Evolutionary conservation across 768 basidiomycete species (phyloP).

Genomic region (Tylopilus rubrobrunneus): DNA sequence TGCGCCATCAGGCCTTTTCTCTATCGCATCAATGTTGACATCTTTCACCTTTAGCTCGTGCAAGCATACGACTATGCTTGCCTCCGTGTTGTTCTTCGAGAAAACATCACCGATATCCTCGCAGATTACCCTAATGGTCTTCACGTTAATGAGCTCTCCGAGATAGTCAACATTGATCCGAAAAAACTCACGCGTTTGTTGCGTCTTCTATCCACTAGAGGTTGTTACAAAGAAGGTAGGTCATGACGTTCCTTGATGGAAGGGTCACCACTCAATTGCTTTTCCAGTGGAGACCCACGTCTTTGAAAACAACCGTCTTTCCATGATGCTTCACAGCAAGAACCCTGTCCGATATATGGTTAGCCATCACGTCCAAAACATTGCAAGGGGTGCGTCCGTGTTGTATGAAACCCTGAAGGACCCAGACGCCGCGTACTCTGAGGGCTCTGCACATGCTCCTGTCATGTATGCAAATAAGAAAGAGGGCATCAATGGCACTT

Average conservation of each 20-base stretch:
- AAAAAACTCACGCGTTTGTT: conserved; percentile 30
- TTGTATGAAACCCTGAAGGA: conserved; percentile 29
- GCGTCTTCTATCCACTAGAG: conserved; percentile 28
- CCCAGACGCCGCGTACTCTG: conserved; percentile 13
- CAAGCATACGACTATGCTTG: conserved; percentile 29
- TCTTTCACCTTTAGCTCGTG: conserved; percentile 15
- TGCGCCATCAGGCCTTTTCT: conserved; percentile 9
- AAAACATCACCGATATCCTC: conserved; percentile 29
- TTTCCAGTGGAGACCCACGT: conserved; percentile 27
- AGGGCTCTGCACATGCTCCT: conserved; percentile 20
- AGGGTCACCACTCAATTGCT: not conserved
- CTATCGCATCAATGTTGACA: not conserved
- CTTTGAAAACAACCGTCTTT: conserved; percentile 35
- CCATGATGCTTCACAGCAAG: conserved; percentile 23
- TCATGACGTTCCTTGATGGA: not conserved
- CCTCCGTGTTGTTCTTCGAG: conserved; percentile 24
- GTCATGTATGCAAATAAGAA: conserved; percentile 20
- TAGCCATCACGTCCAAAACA: conserved; percentile 15
- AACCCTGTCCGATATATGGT: conserved; percentile 22
- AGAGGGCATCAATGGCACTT: conserved; percentile 17
- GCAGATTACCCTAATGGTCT: conserved; percentile 27
- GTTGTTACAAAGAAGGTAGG: conserved; percentile 32
- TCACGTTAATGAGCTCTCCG: conserved; percentile 28
- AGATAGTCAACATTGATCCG: conserved; percentile 17
- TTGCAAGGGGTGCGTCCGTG: conserved; percentile 15